Percentiles rank a stretch among this genome's conserved stretches.
These are phyloP conservation scores for Microcyclospora tardicrescens DNA, from an alignment of 2,329 filamentous ascomycete species.

Conservation along the genomic window DNA sequence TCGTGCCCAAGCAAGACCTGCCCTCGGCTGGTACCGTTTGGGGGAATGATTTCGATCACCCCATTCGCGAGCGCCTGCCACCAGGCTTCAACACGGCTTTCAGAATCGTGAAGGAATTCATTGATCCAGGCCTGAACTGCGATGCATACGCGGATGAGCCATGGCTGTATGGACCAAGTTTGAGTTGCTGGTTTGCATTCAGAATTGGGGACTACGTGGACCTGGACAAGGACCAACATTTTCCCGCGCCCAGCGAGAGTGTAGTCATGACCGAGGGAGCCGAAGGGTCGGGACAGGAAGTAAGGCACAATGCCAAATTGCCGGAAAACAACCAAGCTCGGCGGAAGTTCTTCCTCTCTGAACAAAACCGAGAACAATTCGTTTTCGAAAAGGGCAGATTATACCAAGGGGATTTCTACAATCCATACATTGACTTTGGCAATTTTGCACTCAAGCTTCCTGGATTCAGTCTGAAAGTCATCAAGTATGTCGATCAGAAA, in stretches of 20 bases:
- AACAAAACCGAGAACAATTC: constrained; percentile 24
- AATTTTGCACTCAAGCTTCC: constrained; percentile 33
- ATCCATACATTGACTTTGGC: constrained; percentile 36
- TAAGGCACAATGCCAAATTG: constrained; percentile 20
- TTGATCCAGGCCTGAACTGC: constrained; percentile 80
- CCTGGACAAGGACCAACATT: constrained; percentile 8
- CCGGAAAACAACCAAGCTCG: constrained; percentile 30
- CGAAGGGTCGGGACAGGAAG: constrained; percentile 23
- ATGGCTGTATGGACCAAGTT: constrained; percentile 65
- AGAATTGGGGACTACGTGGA: constrained; percentile 16
- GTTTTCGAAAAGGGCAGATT: constrained; percentile 31
- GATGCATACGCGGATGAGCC: constrained; percentile 80
- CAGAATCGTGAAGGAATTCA: constrained; percentile 73
- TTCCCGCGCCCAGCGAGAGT: constrained; percentile 15
- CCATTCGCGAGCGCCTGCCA: constrained; percentile 71
- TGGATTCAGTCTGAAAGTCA: constrained; percentile 32
- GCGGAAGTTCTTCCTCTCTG: constrained; percentile 31
- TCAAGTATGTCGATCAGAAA: constrained; percentile 35
- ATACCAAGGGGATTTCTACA: constrained; percentile 37
- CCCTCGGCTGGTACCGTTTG: constrained; percentile 64
- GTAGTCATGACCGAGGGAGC: constrained; percentile 28
- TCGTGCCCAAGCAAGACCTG: constrained; percentile 56
- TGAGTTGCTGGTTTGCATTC: constrained; percentile 22
- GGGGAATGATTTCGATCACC: constrained; percentile 87
- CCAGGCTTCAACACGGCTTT: constrained; percentile 77